Evolutionary conservation across 2,329 filamentous ascomycete genomes (phyloP).

Genomic region (Colletotrichum theobromicola): DNA sequence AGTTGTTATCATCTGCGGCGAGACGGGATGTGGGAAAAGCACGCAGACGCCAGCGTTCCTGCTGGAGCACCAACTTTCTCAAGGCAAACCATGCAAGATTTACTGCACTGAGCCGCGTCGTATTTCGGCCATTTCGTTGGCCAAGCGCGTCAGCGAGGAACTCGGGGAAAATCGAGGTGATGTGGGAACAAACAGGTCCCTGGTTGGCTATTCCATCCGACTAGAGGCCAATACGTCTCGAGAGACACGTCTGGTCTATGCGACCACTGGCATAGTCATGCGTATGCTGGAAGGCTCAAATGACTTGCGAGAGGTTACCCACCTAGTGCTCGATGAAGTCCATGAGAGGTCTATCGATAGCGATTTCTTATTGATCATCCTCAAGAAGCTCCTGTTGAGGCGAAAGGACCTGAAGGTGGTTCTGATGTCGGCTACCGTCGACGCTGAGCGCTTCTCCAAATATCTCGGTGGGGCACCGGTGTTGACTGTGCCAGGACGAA

Average conservation of each 20-base stretch:
- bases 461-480: constrained; percentile 88
- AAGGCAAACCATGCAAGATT: constrained; percentile 84
- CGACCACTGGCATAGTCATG: constrained; percentile 92
- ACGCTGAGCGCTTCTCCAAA: constrained; percentile 87
- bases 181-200: constrained; percentile 79
- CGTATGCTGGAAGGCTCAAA: constrained; percentile 93
- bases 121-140: constrained; percentile 95
- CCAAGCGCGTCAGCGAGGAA: constrained; percentile 92
- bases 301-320: constrained; percentile 87
- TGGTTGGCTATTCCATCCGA: constrained; percentile 94
- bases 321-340: constrained; percentile 95
- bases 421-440: constrained; percentile 96
- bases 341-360: constrained; percentile 97
- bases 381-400: constrained; percentile 79
- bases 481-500: constrained; percentile 88
- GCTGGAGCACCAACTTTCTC: constrained; percentile 83
- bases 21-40: constrained; percentile 97
- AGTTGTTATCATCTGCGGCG: constrained; percentile 92
- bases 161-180: constrained; percentile 85
- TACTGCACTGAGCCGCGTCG: constrained; percentile 95
- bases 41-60: constrained; percentile 97
- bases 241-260: constrained; percentile 86
- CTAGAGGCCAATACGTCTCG: constrained; percentile 85
- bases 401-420: constrained; percentile 89
- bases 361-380: constrained; percentile 91